phyloP scores from a whole-genome alignment of 164 flowering plant genomes.

The Santalum album region DNA sequence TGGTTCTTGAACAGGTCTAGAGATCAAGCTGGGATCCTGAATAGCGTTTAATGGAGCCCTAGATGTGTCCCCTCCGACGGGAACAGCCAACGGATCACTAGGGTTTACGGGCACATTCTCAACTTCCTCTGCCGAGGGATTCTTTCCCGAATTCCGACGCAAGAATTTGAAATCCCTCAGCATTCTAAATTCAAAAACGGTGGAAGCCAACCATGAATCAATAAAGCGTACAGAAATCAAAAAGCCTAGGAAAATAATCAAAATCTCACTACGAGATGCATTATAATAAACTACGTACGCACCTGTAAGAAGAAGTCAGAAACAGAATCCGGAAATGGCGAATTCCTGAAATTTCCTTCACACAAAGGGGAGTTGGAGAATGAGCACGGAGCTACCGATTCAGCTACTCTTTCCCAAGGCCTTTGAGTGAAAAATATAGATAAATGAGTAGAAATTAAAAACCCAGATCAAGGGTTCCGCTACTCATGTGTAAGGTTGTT shows the following conservation, averaged over 20 bases:
- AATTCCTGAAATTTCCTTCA: constrained; percentile 20
- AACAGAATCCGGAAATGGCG: constrained; percentile 22
- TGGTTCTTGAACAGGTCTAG: constrained; percentile 28
- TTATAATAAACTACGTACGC: not conserved
- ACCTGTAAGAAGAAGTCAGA: constrained; percentile 34
- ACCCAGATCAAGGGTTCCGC: not conserved
- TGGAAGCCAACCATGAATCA: not conserved
- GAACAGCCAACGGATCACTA: constrained; percentile 19
- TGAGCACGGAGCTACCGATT: no score
- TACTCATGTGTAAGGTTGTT: not conserved
- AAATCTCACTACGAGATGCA: not conserved
- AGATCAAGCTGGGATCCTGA: constrained; percentile 38
- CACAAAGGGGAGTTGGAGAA: not conserved
- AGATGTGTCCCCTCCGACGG: constrained; percentile 16
- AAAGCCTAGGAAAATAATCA: not conserved
- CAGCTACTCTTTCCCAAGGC: no score
- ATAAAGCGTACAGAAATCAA: not conserved
- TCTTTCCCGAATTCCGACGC: constrained; percentile 54
- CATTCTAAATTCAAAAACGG: constrained; percentile 40
- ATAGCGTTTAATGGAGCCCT: constrained; percentile 63
- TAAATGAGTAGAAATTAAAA: no score
- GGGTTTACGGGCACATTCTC: constrained; percentile 68
- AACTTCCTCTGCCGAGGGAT: constrained; percentile 33
- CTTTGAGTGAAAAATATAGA: not conserved
- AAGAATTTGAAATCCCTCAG: constrained; percentile 59